Base-by-base conservation (phyloP, 148 eudicot genomes). In the Talinum fruticosum region DNA sequence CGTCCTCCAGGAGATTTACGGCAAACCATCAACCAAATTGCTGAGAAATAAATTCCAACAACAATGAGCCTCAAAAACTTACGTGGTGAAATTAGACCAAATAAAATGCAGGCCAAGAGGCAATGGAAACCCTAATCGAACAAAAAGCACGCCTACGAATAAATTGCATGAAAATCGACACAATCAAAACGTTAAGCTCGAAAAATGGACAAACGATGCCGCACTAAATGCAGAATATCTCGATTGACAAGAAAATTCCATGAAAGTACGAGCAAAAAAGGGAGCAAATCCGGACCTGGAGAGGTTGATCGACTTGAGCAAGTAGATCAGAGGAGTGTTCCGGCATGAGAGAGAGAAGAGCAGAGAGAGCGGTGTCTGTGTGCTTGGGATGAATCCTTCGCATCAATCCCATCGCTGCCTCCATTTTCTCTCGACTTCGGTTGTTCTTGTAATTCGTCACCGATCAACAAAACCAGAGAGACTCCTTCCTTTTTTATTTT, bases 321-420 rank as follows among this genome's bases (percentile, higher is more conserved):
- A 95, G 99, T 47, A 92, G 99, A 90, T 95, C 99, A 30, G 96
- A 85, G 80, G 96, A 91, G 73, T 90, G 86, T 26, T 90, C 79
- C 4, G 99, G 99, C 76, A 95, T 76, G 66, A 95, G 92, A 75
- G 90, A 90, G 29, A 95, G 87, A 6, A 95, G 89, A 61, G 99
- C 97, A 33, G 97, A 90, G 66, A 95, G 87, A 54, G 97, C 96
- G 7, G 96, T 88, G 32, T 95, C 99, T 2, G 90, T 65, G 68
- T 88, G 90, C 83, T 90, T 95, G 10, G 99, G 99, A 66, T 89
- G 96, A 15, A 93, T 89, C 47, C 99, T 86, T 80, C 99, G 80
- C 97, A 95, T 93, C 87, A 95, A 80, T 23, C 99, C 99, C 99
- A 95, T 89, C 33, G 99, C 99, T 64, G 96, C 99, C 76, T 95